phyloP scores from a whole-genome alignment of 192 early-diverging fungal genomes.

The Lunasporangiospora selenospora region DNA sequence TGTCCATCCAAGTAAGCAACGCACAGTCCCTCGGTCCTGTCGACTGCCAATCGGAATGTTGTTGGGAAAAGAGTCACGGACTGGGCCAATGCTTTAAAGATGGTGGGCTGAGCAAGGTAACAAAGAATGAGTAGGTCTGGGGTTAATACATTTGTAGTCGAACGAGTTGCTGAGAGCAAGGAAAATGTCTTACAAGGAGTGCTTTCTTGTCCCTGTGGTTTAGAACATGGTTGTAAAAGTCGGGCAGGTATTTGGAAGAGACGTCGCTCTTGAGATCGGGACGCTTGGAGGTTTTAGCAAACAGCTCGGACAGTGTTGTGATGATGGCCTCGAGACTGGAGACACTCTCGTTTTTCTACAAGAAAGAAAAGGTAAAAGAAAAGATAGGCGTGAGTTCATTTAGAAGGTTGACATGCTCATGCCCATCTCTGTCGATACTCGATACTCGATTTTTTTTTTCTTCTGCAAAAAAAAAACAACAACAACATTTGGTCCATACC shows the following conservation, averaged over 20 bases:
- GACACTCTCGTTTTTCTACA: conserved; percentile 54
- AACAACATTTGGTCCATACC: conserved; percentile 31
- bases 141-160: background rate
- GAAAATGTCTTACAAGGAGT: conserved; percentile 48
- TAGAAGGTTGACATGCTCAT: background rate
- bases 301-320: conserved; percentile 51
- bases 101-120: conserved; percentile 33
- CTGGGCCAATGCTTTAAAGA: conserved; percentile 48
- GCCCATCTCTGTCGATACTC: background rate
- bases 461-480: background rate
- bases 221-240: conserved; percentile 55
- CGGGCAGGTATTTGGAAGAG: conserved; percentile 55
- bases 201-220: conserved; percentile 48
- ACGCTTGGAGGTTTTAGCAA: conserved; percentile 52
- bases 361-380: background rate
- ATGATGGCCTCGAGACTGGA: conserved; percentile 50
- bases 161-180: background rate
- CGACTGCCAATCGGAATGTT: conserved; percentile 52
- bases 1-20: conserved; percentile 56
- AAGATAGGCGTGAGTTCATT: background rate
- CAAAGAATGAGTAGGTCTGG: background rate
- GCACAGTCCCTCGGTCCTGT: conserved; percentile 55
- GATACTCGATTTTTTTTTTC: background rate
- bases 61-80: conserved; percentile 58
- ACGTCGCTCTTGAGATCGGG: conserved; percentile 65